Percentiles rank a stretch among this genome's conserved stretches.
phyloP scores from a whole-genome alignment of 164 flowering plant genomes.

The Nymphaea colorata region DNA sequence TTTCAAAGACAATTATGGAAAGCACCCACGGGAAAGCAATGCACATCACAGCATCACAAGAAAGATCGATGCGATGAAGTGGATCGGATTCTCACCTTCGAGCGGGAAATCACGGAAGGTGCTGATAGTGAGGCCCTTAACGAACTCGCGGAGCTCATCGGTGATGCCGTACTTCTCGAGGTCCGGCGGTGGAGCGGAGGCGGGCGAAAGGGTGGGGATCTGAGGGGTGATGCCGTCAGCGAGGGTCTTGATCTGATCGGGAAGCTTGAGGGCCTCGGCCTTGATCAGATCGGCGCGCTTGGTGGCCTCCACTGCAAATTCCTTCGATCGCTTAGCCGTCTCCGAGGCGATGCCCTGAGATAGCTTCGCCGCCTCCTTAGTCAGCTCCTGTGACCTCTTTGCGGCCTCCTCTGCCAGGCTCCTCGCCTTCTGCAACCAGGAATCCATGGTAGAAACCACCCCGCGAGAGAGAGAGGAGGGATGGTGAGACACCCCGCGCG shows the following conservation, averaged over 20 bases:
- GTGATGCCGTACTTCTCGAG: conserved; percentile 66
- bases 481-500: no score
- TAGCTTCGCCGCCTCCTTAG: conserved; percentile 43
- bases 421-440: conserved; percentile 50
- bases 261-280: conserved; percentile 33
- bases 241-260: conserved; percentile 51
- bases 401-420: conserved; percentile 69
- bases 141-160: conserved; percentile 74
- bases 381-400: conserved; percentile 43
- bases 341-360: conserved; percentile 62
- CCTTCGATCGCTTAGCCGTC: conserved; percentile 55
- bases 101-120: conserved; percentile 73
- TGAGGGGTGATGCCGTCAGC: conserved; percentile 34
- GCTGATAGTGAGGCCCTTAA: conserved; percentile 44
- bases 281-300: conserved; percentile 41
- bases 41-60: no score
- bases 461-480: no score
- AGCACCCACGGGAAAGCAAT: no score
- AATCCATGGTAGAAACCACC: conserved; percentile 28
- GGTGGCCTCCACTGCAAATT: conserved; percentile 57
- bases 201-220: conserved; percentile 20
- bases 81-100: conserved; percentile 24
- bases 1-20: no score
- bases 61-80: no score
- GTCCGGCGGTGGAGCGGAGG: conserved; percentile 16